These are phyloP conservation scores for Knoxdaviesia proteae DNA, from an alignment of 2,329 filamentous ascomycete genomes.

Conservation along the genomic window DNA sequence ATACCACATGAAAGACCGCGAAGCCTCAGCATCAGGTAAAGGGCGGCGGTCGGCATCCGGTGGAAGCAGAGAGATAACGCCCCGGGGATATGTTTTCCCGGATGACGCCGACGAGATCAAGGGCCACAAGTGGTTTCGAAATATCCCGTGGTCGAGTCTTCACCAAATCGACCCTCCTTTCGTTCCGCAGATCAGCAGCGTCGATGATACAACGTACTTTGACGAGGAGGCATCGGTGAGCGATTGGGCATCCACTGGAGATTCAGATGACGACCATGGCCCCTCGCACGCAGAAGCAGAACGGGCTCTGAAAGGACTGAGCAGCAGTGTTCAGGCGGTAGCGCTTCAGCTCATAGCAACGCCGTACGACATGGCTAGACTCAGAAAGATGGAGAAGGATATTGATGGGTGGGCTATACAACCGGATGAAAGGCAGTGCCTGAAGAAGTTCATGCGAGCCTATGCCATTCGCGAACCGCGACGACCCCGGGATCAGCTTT, in stretches of 20 bases:
- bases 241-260: conserved; percentile 24
- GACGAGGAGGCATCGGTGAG: conserved; percentile 59
- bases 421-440: conserved; percentile 16
- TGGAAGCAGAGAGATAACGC: conserved; percentile 6
- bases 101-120: conserved; percentile 84
- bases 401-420: conserved; percentile 19
- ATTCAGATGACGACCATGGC: background rate
- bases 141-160: conserved; percentile 57
- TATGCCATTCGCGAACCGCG: conserved; percentile 49
- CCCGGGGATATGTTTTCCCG: conserved; percentile 37
- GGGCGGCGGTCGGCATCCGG: background rate
- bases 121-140: conserved; percentile 64
- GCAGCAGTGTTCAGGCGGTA: conserved; percentile 18
- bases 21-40: conserved; percentile 4
- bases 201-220: conserved; percentile 74
- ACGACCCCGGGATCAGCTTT: conserved; percentile 62
- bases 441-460: conserved; percentile 29
- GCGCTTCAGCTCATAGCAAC: conserved; percentile 22
- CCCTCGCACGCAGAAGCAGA: conserved; percentile 1
- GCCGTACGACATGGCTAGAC: conserved; percentile 25
- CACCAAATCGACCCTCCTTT: conserved; percentile 58
- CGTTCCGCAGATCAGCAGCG: conserved; percentile 46
- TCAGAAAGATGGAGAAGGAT: conserved; percentile 27
- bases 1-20: conserved; percentile 46
- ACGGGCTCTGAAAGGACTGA: conserved; percentile 11